Conservation (phyloP, 768 basidiomycete species). For the Suillus fuscotomentosus region DNA sequence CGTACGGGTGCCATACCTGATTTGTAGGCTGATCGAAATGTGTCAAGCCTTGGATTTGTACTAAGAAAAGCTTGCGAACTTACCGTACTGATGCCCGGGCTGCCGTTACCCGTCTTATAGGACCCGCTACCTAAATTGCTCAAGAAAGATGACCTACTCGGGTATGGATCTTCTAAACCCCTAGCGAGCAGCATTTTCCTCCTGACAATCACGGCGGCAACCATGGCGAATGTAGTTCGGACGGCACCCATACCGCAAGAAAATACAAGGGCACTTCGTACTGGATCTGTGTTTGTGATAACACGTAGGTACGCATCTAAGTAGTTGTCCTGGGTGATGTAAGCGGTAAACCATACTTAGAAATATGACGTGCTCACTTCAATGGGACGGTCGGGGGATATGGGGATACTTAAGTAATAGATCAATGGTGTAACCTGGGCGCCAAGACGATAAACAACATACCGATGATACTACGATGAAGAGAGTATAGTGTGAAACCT, state of each 20-base stretch:
- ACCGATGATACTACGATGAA: slow-evolving; percentile 71
- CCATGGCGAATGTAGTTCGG: slow-evolving; percentile 95
- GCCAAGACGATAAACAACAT: slow-evolving; percentile 17
- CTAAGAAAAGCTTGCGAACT: slow-evolving; percentile 12
- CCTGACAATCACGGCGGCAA: slow-evolving; percentile 84
- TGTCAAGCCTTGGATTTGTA: slow-evolving; percentile 2
- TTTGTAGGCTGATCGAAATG: slow-evolving; percentile 20
- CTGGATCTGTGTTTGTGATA: slow-evolving; percentile 77
- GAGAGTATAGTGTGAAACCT: slow-evolving; percentile 10
- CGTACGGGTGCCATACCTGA: slow-evolving; percentile 22
- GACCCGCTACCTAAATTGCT: slow-evolving; percentile 10
- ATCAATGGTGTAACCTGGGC: slow-evolving; percentile 3
- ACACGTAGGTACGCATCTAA: slow-evolving; percentile 89
- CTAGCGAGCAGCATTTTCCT: slow-evolving; percentile 65
- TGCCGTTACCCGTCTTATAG: slow-evolving; percentile 15
- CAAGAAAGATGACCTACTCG: slow-evolving; percentile 32
- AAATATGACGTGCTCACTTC: slow-evolving; percentile 49
- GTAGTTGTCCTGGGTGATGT: slow-evolving; percentile 72
- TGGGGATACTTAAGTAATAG: slow-evolving; percentile 69
- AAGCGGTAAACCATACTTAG: background rate
- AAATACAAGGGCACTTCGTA: slow-evolving; percentile 82
- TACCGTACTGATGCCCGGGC: slow-evolving; percentile 52
- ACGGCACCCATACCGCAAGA: slow-evolving; percentile 98
- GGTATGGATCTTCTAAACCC: slow-evolving; percentile 81
- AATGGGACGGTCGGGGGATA: slow-evolving; percentile 87